Evolutionary conservation across 2,329 filamentous ascomycete species (phyloP).

Genomic region (Akanthomyces uredinophilus): DNA sequence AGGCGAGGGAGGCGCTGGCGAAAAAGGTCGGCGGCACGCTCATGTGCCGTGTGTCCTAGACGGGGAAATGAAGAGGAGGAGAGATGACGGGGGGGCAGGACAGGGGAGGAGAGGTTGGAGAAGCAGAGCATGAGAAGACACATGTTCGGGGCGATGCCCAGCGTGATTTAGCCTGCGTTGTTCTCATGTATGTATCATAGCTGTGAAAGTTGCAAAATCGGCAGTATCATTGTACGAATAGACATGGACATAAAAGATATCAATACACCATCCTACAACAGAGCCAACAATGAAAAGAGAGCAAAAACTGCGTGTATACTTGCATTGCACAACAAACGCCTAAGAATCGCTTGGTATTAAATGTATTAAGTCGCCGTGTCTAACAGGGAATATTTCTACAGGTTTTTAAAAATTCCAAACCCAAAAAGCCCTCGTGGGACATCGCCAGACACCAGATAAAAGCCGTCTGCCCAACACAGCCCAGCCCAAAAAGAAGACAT

Average conservation of each 20-base stretch:
- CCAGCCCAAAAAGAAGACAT: constrained; percentile 10
- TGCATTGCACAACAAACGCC: background rate
- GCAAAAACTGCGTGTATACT: background rate
- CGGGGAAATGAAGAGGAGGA: background rate
- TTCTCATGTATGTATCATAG: constrained; percentile 12
- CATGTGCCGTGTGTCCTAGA: constrained; percentile 61
- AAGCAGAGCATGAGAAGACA: background rate
- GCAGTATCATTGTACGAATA: constrained; percentile 11
- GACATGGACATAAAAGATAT: background rate
- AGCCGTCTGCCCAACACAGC: constrained; percentile 6
- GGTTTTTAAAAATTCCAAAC: constrained; percentile 1
- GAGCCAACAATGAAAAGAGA: background rate
- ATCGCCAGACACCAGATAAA: constrained; percentile 11
- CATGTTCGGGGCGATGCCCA: background rate
- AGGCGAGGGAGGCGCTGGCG: constrained; percentile 76
- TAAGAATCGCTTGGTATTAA: constrained; percentile 9
- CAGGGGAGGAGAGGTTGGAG: too few relatives aligned
- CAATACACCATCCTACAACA: background rate
- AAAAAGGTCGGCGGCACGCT: constrained; percentile 75
- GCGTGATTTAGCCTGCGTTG: background rate
- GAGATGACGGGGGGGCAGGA: too few relatives aligned
- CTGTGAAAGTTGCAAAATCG: constrained; percentile 5
- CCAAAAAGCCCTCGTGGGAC: background rate
- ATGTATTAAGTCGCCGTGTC: constrained; percentile 7
- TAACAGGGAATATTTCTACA: constrained; percentile 2